Evolutionary conservation across 164 flowering plant genomes (phyloP).

Genomic region (Warburgia ugandensis): DNA sequence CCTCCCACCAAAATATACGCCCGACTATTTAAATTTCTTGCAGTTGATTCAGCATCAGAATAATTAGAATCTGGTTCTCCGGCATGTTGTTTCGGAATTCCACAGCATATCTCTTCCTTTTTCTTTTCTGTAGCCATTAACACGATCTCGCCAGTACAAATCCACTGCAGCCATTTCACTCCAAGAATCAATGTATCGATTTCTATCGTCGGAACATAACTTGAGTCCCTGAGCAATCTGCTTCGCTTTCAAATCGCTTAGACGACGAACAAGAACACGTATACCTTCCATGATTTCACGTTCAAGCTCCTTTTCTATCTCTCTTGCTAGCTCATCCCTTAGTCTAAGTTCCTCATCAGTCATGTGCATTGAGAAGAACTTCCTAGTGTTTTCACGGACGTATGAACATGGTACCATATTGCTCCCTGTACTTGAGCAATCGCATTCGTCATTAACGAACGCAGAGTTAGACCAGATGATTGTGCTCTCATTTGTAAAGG

Average conservation of each 20-base stretch:
- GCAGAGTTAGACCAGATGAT: slow-evolving; percentile 12
- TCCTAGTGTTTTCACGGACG: background rate
- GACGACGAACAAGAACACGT: slow-evolving; percentile 10
- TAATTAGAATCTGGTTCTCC: too few relatives aligned
- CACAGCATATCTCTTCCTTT: too few relatives aligned
- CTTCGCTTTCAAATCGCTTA: slow-evolving; percentile 13
- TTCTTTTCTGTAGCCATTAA: too few relatives aligned
- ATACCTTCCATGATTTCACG: slow-evolving; percentile 14
- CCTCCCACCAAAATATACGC: too few relatives aligned
- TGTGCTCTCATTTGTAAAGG: background rate
- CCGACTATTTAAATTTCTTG: too few relatives aligned
- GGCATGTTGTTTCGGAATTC: too few relatives aligned
- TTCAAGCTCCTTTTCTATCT: slow-evolving; percentile 14
- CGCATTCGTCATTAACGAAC: background rate
- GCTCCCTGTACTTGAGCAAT: slow-evolving; percentile 5
- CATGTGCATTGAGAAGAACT: background rate
- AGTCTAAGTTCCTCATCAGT: slow-evolving; percentile 6
- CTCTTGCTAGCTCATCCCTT: slow-evolving; percentile 11
- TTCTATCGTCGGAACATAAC: background rate
- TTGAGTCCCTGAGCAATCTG: slow-evolving; percentile 1
- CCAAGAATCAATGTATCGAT: too few relatives aligned
- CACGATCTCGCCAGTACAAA: too few relatives aligned
- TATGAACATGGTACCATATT: background rate
- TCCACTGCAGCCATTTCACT: too few relatives aligned
- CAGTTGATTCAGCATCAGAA: too few relatives aligned